These are phyloP conservation scores for Taxawa tesnikishii DNA, from an alignment of 2,329 filamentous ascomycete genomes.

Conservation along the genomic window DNA sequence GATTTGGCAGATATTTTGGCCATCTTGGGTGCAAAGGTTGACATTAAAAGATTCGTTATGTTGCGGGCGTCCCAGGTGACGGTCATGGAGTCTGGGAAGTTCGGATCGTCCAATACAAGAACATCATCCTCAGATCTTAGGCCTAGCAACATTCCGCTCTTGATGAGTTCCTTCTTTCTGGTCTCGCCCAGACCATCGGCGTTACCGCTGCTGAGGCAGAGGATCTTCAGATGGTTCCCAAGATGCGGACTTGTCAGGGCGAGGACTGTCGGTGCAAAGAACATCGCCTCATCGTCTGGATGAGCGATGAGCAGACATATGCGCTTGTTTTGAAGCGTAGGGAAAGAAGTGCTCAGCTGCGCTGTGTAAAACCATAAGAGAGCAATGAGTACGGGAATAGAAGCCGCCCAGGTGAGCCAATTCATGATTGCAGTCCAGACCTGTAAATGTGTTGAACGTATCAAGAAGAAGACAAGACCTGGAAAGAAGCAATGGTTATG, in stretches of 20 bases:
- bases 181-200: constrained; percentile 78
- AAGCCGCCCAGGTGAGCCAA: constrained; percentile 24
- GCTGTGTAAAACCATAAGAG: constrained; percentile 35
- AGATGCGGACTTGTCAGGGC: constrained; percentile 68
- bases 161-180: constrained; percentile 69
- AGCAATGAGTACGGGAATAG: constrained; percentile 28
- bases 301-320: constrained; percentile 91
- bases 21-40: constrained; percentile 60
- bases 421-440: constrained; percentile 29
- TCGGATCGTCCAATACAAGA: constrained; percentile 69
- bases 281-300: constrained; percentile 98
- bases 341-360: constrained; percentile 39
- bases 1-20: constrained; percentile 26
- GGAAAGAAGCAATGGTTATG: no score
- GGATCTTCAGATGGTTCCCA: constrained; percentile 85
- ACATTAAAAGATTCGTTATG: constrained; percentile 57
- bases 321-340: constrained; percentile 65
- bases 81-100: constrained; percentile 84
- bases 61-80: constrained; percentile 59
- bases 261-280: constrained; percentile 83
- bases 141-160: constrained; percentile 67
- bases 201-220: constrained; percentile 85
- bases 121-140: constrained; percentile 65
- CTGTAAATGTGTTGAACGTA: no score
- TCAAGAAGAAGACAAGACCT: no score